Evolutionary conservation across 148 eudicot species (phyloP), one percentile per base, ranked within the genome.

Genomic region (Bassia scoparia): DNA sequence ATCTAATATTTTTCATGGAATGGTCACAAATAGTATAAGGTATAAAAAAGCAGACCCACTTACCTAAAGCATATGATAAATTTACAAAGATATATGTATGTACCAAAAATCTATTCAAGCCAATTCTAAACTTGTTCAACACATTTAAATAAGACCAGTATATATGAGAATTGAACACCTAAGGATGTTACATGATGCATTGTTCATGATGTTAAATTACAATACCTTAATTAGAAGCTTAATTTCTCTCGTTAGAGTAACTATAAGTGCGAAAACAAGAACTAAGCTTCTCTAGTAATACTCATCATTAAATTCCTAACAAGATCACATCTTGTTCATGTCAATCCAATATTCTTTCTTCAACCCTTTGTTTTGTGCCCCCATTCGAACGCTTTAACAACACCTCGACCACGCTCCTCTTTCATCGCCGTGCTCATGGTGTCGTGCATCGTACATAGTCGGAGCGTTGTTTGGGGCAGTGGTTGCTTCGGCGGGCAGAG

Each of bases 261-360:
- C 74, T 23, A 69, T 6, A 54, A 23, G 23, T 33, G 70, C 46
- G 37, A 38, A 23, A 65, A 68, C 61, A 34, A 44, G 53, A 66
- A 41, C 20, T 35, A 16, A 87, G 31, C n/a, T 1, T 89, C 93
- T 18, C 75, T 75, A 46, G 77, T 75, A 31, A 83, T 18, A n/a
- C 56, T 89, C 94, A 33, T 84, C 91, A 56, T 89, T 68, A 76
- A 91, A 79, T 56, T 91, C 97, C 53, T 74, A 82, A 74, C n/a
- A 75, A 77, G 3, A 91, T 77, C 31, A 64, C 21, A 62, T 89
- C 89, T 60, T 91, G 88, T 60, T 89, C n/a, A 5, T n/a, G 74
- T 71, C 71, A 89, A 23, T 34, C 86, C 94, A 38, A 91, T 65
- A n/a, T n/a, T n/a, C n/a, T n/a, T n/a, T 61, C 71, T 81, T 34